Percentiles rank a stretch among this genome's conserved stretches.
phyloP scores from a whole-genome alignment of 176 grass and related monocot genomes.

The Carex cristatella region DNA sequence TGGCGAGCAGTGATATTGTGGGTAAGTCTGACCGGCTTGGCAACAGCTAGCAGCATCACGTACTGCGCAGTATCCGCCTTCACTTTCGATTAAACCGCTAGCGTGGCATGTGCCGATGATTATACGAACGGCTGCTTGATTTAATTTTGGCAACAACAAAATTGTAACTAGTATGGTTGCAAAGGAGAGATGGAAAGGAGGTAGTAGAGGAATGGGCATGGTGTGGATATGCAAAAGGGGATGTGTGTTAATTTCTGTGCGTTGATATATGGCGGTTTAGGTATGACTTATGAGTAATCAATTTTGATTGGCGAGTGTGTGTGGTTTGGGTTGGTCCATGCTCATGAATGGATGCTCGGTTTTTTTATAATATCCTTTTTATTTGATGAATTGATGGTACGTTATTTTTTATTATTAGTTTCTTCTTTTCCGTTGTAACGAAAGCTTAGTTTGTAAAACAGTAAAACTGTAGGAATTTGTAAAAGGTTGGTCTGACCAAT shows the following conservation, averaged over 20 bases:
- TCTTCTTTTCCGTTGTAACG: no score
- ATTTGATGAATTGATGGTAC: no score
- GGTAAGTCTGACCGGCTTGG: conserved; percentile 6
- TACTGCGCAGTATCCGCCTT: not conserved
- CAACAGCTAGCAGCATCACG: not conserved
- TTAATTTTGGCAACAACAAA: not conserved
- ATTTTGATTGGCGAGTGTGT: not conserved
- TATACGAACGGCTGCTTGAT: not conserved
- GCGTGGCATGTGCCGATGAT: not conserved
- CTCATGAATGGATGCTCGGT: no score
- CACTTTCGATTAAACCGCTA: not conserved
- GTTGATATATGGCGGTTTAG: not conserved
- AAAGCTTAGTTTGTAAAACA: no score
- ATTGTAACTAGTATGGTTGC: not conserved
- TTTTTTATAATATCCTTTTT: not conserved
- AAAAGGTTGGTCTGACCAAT: no score
- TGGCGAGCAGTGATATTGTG: conserved; percentile 23
- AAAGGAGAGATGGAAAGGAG: not conserved
- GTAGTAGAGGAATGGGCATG: not conserved
- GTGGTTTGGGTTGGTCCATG: no score
- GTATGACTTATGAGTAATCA: not conserved
- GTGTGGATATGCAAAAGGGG: not conserved
- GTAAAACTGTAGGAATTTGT: no score
- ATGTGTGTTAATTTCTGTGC: not conserved
- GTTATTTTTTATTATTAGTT: no score